phyloP scores from a whole-genome alignment of 176 grass and related monocot genomes.

The Aegilops longissima region DNA sequence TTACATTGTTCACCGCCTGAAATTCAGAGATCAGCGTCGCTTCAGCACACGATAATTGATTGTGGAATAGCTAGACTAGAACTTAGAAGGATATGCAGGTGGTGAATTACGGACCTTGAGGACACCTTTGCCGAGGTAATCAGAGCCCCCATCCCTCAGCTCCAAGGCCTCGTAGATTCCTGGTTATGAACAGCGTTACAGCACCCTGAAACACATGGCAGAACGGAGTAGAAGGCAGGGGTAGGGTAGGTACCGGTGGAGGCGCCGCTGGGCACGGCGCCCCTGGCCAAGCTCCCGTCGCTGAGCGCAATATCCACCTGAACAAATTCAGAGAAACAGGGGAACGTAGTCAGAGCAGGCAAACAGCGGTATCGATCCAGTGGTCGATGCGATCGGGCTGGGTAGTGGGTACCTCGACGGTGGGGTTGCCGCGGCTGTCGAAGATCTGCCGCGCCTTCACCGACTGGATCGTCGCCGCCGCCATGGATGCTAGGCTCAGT shows the following conservation, averaged over 20 bases:
- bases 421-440: slow-evolving; percentile 94
- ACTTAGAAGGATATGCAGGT: no score
- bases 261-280: slow-evolving; percentile 84
- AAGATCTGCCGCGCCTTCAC: slow-evolving; percentile 95
- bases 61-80: no score
- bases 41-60: not conserved
- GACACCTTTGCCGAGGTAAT: slow-evolving; percentile 95
- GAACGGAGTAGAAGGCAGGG: not conserved
- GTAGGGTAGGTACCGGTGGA: slow-evolving; percentile 63
- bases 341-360: not conserved
- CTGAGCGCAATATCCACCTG: slow-evolving; percentile 65
- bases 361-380: not conserved
- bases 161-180: slow-evolving; percentile 91
- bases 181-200: not conserved
- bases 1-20: slow-evolving; percentile 89
- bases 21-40: not conserved
- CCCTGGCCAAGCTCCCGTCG: slow-evolving; percentile 72
- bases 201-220: no score
- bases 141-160: slow-evolving; percentile 92
- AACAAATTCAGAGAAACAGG: not conserved
- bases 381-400: no score
- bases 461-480: slow-evolving; percentile 44
- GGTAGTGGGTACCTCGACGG: slow-evolving; percentile 34
- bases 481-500: slow-evolving; percentile 23
- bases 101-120: slow-evolving; percentile 48